Evolutionary conservation across 495 filamentous ascomycete species (phyloP), one percentile per base, ranked within the genome.

Genomic region (Penicillium paradoxum): DNA sequence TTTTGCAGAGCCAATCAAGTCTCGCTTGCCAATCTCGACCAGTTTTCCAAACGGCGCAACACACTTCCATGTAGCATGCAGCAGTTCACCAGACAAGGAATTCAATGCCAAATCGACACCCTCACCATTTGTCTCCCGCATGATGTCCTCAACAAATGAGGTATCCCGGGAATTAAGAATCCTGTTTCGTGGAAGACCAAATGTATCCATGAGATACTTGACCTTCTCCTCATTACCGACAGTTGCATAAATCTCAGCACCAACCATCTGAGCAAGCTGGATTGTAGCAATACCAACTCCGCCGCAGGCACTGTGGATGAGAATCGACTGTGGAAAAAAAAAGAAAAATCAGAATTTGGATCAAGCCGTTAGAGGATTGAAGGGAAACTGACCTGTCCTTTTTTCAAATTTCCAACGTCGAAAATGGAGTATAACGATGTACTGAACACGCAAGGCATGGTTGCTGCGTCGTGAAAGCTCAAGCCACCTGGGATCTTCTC

Each of bases 211-310:
- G 1, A 83, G 58, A 22, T 73, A 69, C 0, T 64, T 14, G 0
- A 65, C 53, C 57, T 83, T 78, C 25, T 72, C 66, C 0, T 67
- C 47, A 1, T 54, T 71, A 0, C 83, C 75, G 1, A 84, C 65
- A 9, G 64, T 69, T 1, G 63, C 54, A 53, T 60, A 74, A 8
- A 75, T 65, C 19, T 64, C 51, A 1, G 68, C 71, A 13, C 65
- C 67, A 15, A 68, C 45, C 33, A 57, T 45, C 27, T 59, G 59
- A 4, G 68, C 65, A 18, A 76, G 33, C 36, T 68, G 60, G 18
- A 78, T 69, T 3, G 66, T 62, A 18, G 70, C 70, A 46, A 74
- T 64, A 4, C 77, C 76, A 10, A 73, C 65, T 4, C 66, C 75
- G 6, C 78, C 75, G 4, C 73, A 60, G 0, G 65, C 74, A 10